Percentiles rank a stretch among this genome's conserved stretches.
Evolutionary conservation across 805 yeast genomes (phyloP).

Genomic region (Sugiyamaella chiloensis): DNA sequence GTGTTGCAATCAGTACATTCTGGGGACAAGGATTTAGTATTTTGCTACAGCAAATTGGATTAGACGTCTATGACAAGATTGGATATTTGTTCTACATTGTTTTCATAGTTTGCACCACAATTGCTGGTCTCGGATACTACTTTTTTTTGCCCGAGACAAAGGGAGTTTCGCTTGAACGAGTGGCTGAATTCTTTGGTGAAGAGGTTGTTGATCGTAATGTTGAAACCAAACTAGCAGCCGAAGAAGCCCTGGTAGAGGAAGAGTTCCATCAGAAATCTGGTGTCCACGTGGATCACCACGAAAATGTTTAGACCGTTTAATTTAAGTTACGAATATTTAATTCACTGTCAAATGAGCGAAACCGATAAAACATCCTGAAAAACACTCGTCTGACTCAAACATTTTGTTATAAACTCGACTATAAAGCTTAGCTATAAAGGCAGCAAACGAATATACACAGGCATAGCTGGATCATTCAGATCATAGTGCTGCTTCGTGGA

Average conservation of each 20-base stretch:
- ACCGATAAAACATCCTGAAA: no score
- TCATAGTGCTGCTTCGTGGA: not conserved
- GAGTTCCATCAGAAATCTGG: not conserved
- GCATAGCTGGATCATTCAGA: not conserved
- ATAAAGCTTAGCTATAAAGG: no score
- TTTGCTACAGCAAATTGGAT: constrained; percentile 6
- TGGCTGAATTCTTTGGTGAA: constrained; percentile 12
- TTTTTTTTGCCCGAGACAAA: constrained; percentile 12
- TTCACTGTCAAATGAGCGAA: no score
- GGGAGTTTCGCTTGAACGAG: constrained; percentile 6
- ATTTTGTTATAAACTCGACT: no score
- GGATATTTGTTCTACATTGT: constrained; percentile 7
- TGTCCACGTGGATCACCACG: not conserved
- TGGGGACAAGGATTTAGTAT: constrained; percentile 5
- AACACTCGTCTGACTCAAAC: no score
- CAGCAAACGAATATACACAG: no score
- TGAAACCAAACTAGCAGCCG: not conserved
- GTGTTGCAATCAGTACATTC: constrained; percentile 11
- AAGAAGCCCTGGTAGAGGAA: not conserved
- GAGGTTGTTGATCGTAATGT: constrained; percentile 4
- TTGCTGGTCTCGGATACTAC: constrained; percentile 6
- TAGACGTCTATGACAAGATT: constrained; percentile 3
- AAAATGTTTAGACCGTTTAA: not conserved
- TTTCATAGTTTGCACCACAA: constrained; percentile 6
- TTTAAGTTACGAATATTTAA: no score